These are phyloP conservation scores for Termitomyces sp. DNA, from an alignment of 768 basidiomycete species.

Conservation along the genomic window DNA sequence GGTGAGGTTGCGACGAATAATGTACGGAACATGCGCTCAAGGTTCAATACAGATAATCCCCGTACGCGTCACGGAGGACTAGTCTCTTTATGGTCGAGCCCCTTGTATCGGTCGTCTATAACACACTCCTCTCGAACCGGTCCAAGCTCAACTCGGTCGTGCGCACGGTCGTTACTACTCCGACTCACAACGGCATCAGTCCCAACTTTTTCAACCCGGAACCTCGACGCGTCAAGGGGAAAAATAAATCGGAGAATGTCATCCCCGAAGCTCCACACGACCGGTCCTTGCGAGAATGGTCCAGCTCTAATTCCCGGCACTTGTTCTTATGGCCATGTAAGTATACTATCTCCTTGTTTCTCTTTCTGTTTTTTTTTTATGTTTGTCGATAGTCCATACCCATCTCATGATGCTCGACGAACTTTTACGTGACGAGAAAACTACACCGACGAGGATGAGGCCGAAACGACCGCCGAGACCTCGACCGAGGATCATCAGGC, in stretches of 20 bases:
- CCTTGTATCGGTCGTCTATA: slow-evolving; percentile 51
- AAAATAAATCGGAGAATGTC: slow-evolving; percentile 39
- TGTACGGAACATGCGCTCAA: neutral
- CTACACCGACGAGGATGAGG: slow-evolving; percentile 8
- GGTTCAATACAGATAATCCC: neutral
- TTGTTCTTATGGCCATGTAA: slow-evolving; percentile 45
- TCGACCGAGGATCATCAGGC: neutral
- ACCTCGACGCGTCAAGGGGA: slow-evolving; percentile 50
- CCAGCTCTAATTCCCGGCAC: slow-evolving; percentile 41
- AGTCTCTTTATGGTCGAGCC: slow-evolving; percentile 58
- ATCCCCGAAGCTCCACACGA: slow-evolving; percentile 22
- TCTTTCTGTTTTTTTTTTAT: neutral
- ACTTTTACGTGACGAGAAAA: slow-evolving; percentile 17
- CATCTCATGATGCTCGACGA: slow-evolving; percentile 36
- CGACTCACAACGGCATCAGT: slow-evolving; percentile 30
- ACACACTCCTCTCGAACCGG: slow-evolving; percentile 40
- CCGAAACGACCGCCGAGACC: neutral
- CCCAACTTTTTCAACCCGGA: slow-evolving; percentile 55
- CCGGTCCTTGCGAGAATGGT: slow-evolving; percentile 42
- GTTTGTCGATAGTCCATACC: slow-evolving; percentile 25
- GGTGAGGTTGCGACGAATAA: neutral
- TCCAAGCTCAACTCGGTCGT: slow-evolving; percentile 20
- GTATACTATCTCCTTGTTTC: neutral
- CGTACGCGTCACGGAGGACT: slow-evolving; percentile 22
- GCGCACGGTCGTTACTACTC: slow-evolving; percentile 17